Evolutionary conservation across 2,329 filamentous ascomycete genomes (phyloP), one percentile per base, ranked within the genome.

Genomic region (Westerdykella aurantiaca): DNA sequence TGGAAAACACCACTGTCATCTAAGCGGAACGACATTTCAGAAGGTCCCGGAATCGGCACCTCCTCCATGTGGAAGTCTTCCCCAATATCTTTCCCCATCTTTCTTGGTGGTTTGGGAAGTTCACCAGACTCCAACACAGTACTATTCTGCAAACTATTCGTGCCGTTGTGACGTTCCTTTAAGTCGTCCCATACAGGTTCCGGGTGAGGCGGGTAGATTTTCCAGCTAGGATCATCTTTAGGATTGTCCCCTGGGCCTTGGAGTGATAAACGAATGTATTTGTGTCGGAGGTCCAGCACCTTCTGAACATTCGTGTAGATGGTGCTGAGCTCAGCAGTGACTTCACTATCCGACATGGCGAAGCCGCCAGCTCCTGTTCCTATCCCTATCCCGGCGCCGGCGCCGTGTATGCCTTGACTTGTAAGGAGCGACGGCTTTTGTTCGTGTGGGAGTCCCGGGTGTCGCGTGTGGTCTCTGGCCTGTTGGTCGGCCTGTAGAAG

Each of bases 261-360:
- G 16, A 90, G 73, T 0, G 93, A 97, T 13, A 96, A 69, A 1
- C 80, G 74, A 41, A 97, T 87, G 68, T 97, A 98, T 58, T 88
- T 94, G 64, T 89, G 83, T 47, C 93, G 82, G 34, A 90, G 75
- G 56, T 96, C 88, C 37, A 96, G 70, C n/a, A 97, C 81, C 53
- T 85, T 85, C 64, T 95, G 87, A 44, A 98, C 88, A 54, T 93
- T 94, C 52, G 82, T 83, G 58, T 94, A 96, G 52, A 98, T 96
- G 16, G 81, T 78, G 56, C 80, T 82, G 51, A 98, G 72, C 69
- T 98, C 93, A 2, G 85, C 77, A 2, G 88, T 88, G 53, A 97
- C 85, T 41, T 85, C 83, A 33, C 85, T 81, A 56, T 94, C 88
- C 37, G 79, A 83, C 43, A 85, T 78, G 37, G 82, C 81, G 54